These are phyloP conservation scores for Ustilago crameri DNA, from an alignment of 1,284 basidiomycete species.

Conservation along the genomic window DNA sequence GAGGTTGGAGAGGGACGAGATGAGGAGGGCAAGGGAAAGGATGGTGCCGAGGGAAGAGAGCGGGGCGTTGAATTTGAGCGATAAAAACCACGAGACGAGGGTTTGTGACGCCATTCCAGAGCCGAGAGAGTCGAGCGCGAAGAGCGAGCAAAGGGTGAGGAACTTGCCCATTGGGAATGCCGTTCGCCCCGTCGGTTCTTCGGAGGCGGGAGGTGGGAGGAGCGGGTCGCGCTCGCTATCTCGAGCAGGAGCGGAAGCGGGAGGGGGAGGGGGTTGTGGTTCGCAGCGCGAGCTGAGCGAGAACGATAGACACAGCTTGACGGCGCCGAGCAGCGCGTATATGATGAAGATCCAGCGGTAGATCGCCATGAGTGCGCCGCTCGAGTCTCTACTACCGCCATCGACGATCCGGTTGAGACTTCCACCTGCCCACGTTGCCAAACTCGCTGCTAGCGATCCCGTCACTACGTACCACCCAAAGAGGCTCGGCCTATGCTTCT, in stretches of 20 bases:
- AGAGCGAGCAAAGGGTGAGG: constrained; percentile 15
- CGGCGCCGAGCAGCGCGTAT: constrained; percentile 15
- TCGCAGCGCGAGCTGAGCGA: constrained; percentile 17
- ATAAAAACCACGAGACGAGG: constrained; percentile 21
- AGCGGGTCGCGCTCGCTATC: constrained; percentile 12
- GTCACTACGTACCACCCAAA: constrained; percentile 27
- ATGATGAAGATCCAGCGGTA: constrained; percentile 20
- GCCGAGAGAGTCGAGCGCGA: constrained; percentile 26
- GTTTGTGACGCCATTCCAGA: constrained; percentile 34
- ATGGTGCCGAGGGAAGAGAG: constrained; percentile 23
- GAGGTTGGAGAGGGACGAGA: constrained; percentile 27
- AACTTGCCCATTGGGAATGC: constrained; percentile 5
- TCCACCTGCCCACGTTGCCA: constrained; percentile 25
- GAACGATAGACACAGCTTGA: constrained; percentile 20
- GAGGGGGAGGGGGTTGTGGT: not conserved
- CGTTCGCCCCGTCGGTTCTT: not conserved
- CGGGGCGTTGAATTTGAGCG: constrained; percentile 27
- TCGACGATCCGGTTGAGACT: constrained; percentile 4
- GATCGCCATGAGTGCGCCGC: constrained; percentile 1
- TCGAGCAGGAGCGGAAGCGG: too few relatives aligned
- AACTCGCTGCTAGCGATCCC: constrained; percentile 21
- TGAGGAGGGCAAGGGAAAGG: constrained; percentile 15
- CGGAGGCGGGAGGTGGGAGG: not conserved
- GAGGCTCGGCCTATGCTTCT: constrained; percentile 17
- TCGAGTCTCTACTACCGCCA: not conserved